Conservation (phyloP, 495 filamentous ascomycete genomes). For the Daldinia caldariorum region DNA sequence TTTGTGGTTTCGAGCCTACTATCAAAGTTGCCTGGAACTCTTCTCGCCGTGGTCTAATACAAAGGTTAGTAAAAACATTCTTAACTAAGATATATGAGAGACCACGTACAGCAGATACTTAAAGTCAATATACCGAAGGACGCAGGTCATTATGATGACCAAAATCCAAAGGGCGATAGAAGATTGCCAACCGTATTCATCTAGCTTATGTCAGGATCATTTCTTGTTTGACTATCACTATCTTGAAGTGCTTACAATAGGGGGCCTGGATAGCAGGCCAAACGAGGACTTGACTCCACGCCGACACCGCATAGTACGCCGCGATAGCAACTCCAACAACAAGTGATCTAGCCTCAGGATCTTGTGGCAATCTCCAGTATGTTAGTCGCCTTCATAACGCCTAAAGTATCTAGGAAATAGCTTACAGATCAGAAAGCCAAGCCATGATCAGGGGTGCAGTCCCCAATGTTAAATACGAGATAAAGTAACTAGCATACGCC, state of each 20-base stretch:
- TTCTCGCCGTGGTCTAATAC: conserved; percentile 29
- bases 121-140: conserved; percentile 42
- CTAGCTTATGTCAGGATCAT: conserved; percentile 31
- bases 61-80: conserved; percentile 8
- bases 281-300: conserved; percentile 56
- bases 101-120: conserved; percentile 42
- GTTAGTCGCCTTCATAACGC: not conserved
- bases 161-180: conserved; percentile 52
- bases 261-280: conserved; percentile 56
- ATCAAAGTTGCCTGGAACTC: conserved; percentile 24
- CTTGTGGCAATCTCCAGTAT: conserved; percentile 46
- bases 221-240: not conserved
- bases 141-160: conserved; percentile 46
- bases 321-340: conserved; percentile 54
- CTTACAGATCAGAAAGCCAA: conserved; percentile 54
- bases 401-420: not conserved
- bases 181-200: conserved; percentile 53
- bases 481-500: conserved; percentile 54
- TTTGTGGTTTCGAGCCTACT: conserved; percentile 14
- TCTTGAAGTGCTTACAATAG: conserved; percentile 44
- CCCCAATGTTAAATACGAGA: conserved; percentile 51
- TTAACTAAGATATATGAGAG: not conserved
- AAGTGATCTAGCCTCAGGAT: conserved; percentile 52
- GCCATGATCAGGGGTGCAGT: conserved; percentile 54
- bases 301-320: conserved; percentile 51